These are phyloP conservation scores for Dalechampia spathulata DNA, from an alignment of 441 rosid species.

Conservation along the genomic window DNA sequence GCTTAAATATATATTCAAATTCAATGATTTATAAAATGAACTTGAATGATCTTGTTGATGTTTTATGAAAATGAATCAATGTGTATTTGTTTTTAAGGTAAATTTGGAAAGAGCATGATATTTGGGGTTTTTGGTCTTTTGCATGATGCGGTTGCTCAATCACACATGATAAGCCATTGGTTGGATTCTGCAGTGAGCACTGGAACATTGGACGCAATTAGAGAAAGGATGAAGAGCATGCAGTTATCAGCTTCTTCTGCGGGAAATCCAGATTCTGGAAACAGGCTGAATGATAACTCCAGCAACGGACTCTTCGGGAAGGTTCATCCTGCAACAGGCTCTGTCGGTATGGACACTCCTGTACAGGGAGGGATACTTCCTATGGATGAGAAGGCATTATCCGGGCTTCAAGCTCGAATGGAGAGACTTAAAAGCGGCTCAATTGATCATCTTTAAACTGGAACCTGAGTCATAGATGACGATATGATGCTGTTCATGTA, in stretches of 20 bases:
- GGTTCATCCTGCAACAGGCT: conserved; percentile 25
- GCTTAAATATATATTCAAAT: no score
- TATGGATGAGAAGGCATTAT: conserved; percentile 96
- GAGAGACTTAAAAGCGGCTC: conserved; percentile 98
- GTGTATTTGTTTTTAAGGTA: no score
- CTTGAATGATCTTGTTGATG: no score
- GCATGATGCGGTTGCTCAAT: no score
- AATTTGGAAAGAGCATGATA: no score
- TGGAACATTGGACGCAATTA: conserved; percentile 90
- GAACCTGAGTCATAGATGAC: no score
- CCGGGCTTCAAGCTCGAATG: conserved; percentile 98
- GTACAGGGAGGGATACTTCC: conserved; percentile 68
- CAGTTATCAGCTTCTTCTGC: conserved; percentile 84
- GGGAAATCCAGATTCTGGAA: conserved; percentile 59
- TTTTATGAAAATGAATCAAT: no score
- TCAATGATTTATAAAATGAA: no score
- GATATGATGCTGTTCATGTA: no score
- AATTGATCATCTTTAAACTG: conserved; percentile 57
- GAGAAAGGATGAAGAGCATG: conserved; percentile 99
- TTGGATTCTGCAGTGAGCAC: conserved; percentile 38
- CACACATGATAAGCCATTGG: neutral
- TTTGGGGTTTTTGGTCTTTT: no score
- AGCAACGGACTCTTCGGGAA: conserved; percentile 39
- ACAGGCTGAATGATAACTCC: conserved; percentile 52
- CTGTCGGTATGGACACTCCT: conserved; percentile 34